These are phyloP conservation scores for Cladosporium sp. DNA, from an alignment of 2,329 filamentous ascomycete genomes.

Conservation along the genomic window DNA sequence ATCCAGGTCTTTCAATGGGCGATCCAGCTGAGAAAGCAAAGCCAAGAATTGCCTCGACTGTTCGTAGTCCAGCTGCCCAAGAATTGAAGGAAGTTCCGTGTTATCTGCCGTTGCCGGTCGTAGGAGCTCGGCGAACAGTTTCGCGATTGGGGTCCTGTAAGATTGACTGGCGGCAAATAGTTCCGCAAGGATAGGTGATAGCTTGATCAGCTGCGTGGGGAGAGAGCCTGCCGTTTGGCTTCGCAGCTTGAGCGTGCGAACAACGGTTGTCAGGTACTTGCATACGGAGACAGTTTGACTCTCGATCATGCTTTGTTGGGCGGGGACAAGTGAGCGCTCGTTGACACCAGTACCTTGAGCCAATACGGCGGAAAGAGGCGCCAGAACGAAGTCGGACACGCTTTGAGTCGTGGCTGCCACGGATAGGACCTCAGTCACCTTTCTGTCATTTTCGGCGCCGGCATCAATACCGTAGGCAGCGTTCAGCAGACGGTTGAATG, in stretches of 20 bases:
- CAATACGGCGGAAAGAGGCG: constrained; percentile 2
- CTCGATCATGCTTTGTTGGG: constrained; percentile 5
- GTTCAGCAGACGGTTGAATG: constrained; percentile 67
- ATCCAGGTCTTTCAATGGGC: constrained; percentile 62
- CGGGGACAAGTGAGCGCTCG: not conserved
- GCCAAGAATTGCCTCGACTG: constrained; percentile 81
- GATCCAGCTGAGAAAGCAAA: constrained; percentile 71
- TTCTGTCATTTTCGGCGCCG: constrained; percentile 38
- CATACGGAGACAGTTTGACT: constrained; percentile 7
- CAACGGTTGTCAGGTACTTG: constrained; percentile 2
- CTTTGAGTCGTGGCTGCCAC: constrained; percentile 55
- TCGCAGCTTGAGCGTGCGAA: not conserved
- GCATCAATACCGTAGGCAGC: constrained; percentile 74
- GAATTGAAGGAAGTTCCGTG: constrained; percentile 85
- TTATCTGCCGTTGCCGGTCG: constrained; percentile 57
- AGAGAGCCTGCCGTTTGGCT: constrained; percentile 5
- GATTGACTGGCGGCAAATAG: constrained; percentile 66
- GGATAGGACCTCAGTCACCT: constrained; percentile 62
- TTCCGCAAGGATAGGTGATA: constrained; percentile 70
- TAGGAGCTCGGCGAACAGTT: constrained; percentile 69
- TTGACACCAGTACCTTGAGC: constrained; percentile 1
- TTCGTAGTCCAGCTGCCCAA: constrained; percentile 80
- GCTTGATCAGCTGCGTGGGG: constrained; percentile 69
- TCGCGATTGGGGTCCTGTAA: constrained; percentile 63
- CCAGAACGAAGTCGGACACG: constrained; percentile 10